Base-by-base conservation (phyloP, 495 filamentous ascomycete species). In the Penicillium psychrofluorescens region DNA sequence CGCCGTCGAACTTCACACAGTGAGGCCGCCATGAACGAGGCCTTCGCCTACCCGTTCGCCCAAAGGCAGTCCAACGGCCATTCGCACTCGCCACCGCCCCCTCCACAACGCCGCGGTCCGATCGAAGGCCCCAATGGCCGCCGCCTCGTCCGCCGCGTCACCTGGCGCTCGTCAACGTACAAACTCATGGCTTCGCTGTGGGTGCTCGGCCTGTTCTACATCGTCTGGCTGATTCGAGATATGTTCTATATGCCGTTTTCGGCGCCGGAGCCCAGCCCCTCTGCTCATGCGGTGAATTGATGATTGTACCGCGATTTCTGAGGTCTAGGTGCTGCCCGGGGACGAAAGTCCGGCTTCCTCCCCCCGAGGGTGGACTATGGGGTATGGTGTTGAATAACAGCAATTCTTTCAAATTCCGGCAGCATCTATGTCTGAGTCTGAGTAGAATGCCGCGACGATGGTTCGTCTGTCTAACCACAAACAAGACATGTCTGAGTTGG, bases 121-220 rank as follows among this genome's bases (percentile, higher is more conserved):
- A 73, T 73, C 52, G 67, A 71, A 45, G 66, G 66, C 11, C 69
- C 69, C 35, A 58, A 64, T 56, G 69, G 69, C 50, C 64, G 68
- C 29, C 60, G 65, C 38, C 51, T 73, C 33, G 65, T 66, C 50
- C 66, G 69, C n/a, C 61, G 69, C 48, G 66, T 73, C 59, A 73
- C 69, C 51, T 73, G 69, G 69, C 67, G 69, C 38, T 73, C 69
- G 7, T 71, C 69, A 9, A 71, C 67, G 2, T 73, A 73, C 61
- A 73, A 71, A 45, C 51, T 73, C 31, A 67, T 73, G 61, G 67
- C 69, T 6, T 70, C 64, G 30, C 58, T 73, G 9, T 73, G 68
- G 65, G 64, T 73, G 29, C 39, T 73, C 28, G 66, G 66, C 7
- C 63, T 73, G 6, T 48, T 73, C 31, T 73, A 70, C 41, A 68